A percentile compares a stretch with the other conserved stretches of the same genome.
phyloP scores from a whole-genome alignment of 2,329 filamentous ascomycete species.

The Talaromyces pinophilus region DNA sequence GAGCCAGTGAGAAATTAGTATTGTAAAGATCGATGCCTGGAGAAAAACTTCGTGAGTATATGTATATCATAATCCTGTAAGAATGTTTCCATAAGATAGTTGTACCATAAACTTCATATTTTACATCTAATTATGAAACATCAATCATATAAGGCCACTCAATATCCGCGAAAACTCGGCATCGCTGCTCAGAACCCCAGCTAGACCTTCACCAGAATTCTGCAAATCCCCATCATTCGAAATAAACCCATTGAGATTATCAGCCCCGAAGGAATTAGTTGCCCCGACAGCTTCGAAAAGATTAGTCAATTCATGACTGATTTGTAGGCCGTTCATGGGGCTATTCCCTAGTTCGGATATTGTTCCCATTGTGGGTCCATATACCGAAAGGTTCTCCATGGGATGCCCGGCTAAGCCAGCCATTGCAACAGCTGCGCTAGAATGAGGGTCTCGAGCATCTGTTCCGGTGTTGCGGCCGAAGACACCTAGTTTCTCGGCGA shows the following conservation, averaged over 20 bases:
- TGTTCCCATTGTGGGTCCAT: constrained; percentile 41
- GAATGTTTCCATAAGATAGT: background rate
- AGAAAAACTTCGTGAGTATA: background rate
- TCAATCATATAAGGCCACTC: constrained; percentile 57
- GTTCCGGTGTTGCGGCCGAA: constrained; percentile 40
- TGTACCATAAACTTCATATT: background rate
- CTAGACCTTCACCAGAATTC: constrained; percentile 47
- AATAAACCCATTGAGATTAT: constrained; percentile 44
- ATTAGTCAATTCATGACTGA: constrained; percentile 61
- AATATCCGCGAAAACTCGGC: constrained; percentile 62
- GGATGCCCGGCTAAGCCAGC: constrained; percentile 64
- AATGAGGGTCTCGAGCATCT: constrained; percentile 57
- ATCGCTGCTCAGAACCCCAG: constrained; percentile 55
- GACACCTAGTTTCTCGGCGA: constrained; percentile 63
- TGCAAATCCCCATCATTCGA: constrained; percentile 40
- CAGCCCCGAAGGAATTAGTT: constrained; percentile 46
- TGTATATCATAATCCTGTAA: background rate
- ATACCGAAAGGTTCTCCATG: constrained; percentile 59
- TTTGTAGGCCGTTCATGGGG: constrained; percentile 61
- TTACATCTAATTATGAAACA: background rate
- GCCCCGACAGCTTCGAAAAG: constrained; percentile 65
- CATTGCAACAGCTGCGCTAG: constrained; percentile 65
- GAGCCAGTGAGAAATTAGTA: background rate
- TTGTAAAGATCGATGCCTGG: background rate
- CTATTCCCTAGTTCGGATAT: constrained; percentile 51